Base-by-base conservation (phyloP, 2,329 filamentous ascomycete species). In the Pseudogymnoascus sp. region DNA sequence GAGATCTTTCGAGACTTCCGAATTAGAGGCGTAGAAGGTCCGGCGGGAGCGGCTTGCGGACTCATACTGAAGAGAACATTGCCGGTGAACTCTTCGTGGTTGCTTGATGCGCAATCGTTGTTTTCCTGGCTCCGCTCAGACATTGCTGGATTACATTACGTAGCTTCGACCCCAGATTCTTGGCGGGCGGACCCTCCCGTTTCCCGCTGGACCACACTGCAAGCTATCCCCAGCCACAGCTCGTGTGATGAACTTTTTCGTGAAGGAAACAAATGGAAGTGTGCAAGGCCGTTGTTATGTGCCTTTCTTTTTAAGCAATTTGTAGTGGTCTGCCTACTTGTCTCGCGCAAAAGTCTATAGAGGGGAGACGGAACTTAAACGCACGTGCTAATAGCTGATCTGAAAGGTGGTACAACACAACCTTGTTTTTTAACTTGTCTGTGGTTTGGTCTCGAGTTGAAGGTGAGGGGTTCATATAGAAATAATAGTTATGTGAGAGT, bases 41-140 rank as follows among this genome's bases (percentile, higher is more conserved):
- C 68, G 61, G 68, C 66, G 62, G 70, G 65, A 64, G 66, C 62
- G 63, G 66, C 69, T 61, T 70, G 70, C 23, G 69, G 68, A 64
- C 69, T 72, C 71, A 73, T 73, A 31, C 65, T 69, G 62, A 35
- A 55, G 49, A 55, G 49, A 31, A 55, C 49, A 55, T 55, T 55
- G 37, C 33, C 58, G 28, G 28, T 35, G 49, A 33, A 55, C 28
- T 55, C 25, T 55, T 55, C 49, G 49, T 35, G 5, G 49, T 11
- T 60, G 33, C 38, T 38, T 60, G 35, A 60, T 31, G 25, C 58
- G 33, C 58, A 16, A 16, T 60, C 28, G 18, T 35, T 25, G 28
- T 33, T 33, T 55, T 55, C 7, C 3, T 21, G 28, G 28, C 33
- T 55, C 4, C 49, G 16, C 49, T 55, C 49, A 55, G 49, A 55